A percentile compares a stretch with the other conserved stretches of the same genome.
phyloP scores from a whole-genome alignment of 169 alveolate species.

The Neospora caninum region DNA sequence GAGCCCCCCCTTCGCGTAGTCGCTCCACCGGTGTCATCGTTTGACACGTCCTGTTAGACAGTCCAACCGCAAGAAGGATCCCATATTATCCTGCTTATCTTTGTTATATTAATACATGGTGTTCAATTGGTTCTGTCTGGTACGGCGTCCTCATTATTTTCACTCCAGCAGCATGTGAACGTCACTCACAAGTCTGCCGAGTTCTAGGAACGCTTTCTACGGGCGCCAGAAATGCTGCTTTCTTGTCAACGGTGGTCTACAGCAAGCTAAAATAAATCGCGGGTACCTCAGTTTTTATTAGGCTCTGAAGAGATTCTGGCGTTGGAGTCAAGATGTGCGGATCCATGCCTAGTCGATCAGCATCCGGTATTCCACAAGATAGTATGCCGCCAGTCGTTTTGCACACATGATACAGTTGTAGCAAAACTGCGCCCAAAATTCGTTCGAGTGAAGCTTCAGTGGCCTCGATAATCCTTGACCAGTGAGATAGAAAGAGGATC shows the following conservation, averaged over 20 bases:
- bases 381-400: neutral
- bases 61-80: no score
- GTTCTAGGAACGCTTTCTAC: no score
- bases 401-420: neutral
- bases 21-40: neutral
- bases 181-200: no score
- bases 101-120: no score
- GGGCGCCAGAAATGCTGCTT: no score
- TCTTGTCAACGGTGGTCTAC: no score
- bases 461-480: neutral
- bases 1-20: neutral
- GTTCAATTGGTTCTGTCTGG: neutral
- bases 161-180: no score
- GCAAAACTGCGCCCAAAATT: neutral
- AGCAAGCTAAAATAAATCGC: neutral
- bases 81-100: no score
- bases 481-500: neutral
- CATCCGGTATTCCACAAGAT: neutral
- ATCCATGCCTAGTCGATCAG: slow-evolving; percentile 26
- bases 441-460: slow-evolving; percentile 23
- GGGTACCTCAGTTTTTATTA: neutral
- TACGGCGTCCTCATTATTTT: no score
- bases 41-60: neutral
- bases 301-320: neutral
- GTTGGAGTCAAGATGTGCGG: neutral